A percentile compares a stretch with the other conserved stretches of the same genome.
Conservation (phyloP, 805 yeast species). For the Sugiyamaella smithiae region DNA sequence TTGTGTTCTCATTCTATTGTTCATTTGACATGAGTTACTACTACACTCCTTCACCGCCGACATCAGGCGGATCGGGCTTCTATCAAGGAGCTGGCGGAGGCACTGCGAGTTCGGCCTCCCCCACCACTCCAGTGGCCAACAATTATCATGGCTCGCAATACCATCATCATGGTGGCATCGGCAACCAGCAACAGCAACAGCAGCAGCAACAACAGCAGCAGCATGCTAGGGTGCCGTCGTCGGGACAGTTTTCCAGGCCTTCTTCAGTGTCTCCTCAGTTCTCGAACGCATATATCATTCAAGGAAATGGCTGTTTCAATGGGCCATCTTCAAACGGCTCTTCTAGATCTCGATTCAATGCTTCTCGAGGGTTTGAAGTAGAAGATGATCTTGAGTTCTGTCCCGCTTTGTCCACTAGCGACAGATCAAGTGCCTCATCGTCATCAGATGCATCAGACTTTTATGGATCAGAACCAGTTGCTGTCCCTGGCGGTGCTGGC, state of each 20-base stretch:
- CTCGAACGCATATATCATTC: slow-evolving; percentile 22
- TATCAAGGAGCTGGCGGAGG: background rate
- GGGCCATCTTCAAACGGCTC: slow-evolving; percentile 6
- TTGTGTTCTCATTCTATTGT: background rate
- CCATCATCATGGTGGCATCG: slow-evolving; percentile 9
- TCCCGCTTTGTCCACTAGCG: slow-evolving; percentile 39
- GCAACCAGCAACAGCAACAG: slow-evolving; percentile 12
- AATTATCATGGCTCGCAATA: slow-evolving; percentile 5
- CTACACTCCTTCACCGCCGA: slow-evolving; percentile 15
- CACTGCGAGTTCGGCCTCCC: background rate
- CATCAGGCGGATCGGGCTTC: slow-evolving; percentile 6
- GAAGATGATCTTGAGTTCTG: slow-evolving; percentile 74
- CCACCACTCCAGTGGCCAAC: background rate
- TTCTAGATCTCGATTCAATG: slow-evolving; percentile 43
- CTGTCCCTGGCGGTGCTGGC: background rate
- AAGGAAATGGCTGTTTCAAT: slow-evolving; percentile 15
- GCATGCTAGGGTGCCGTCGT: slow-evolving; percentile 8
- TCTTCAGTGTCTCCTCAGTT: slow-evolving; percentile 32
- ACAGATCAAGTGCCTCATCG: slow-evolving; percentile 9
- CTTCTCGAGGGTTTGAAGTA: slow-evolving; percentile 64
- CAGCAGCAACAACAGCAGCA: slow-evolving; percentile 14
- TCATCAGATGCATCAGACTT: slow-evolving; percentile 10
- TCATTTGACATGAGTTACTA: slow-evolving; percentile 15
- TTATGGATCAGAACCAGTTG: background rate
- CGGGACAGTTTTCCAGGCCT: slow-evolving; percentile 22